Base-by-base conservation (phyloP, 2,329 filamentous ascomycete species). In the Blumeriella jaapii region DNA sequence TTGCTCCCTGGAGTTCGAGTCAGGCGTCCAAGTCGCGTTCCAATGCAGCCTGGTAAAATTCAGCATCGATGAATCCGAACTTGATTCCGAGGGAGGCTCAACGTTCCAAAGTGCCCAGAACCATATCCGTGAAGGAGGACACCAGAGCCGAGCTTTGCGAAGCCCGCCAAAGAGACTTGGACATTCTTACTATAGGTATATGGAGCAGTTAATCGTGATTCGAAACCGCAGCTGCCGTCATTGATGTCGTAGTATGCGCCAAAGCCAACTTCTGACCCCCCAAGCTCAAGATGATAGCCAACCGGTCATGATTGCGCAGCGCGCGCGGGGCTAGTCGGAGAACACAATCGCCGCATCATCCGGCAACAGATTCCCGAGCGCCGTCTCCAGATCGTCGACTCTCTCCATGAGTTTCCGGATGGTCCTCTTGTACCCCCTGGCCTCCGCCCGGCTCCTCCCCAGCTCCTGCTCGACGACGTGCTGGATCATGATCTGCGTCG, bases 391-490 rank as follows among this genome's bases (percentile, higher is more conserved):
- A 13, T 17, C 25, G 29, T 29, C 18, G 11, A 29, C 25, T 17
- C 12, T 17, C 15, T 35, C 14, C 11, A 13, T 27, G 12, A 35
- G 26, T 18, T 26, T 35, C 15, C 18, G 5, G 28, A 35, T 35
- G 10, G 33, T 35, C 19, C 13, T 35, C 13, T n/a, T 23, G 9
- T 16, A 35, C 19, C 13, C 25, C 13, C 22, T 22, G 6, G 13
- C 14, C 18, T 35, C 33, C 4, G 33, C 33, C 14, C 18, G 26
- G n/a, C 11, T 3, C 20, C 19, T 35, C 14, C 18, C 11, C 4
- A 11, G 11, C 18, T 29, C 33, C 18, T 35, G 25, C 13, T 29
- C 33, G 10, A 35, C 29, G 10, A 29, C 33, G 34, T 30, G 38
- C 34, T 25, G 23, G 14, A 36, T 33, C 18, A 24, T 14, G 15